Evolutionary conservation across 441 rosid genomes (phyloP).

Genomic region (Daphne laureola): DNA sequence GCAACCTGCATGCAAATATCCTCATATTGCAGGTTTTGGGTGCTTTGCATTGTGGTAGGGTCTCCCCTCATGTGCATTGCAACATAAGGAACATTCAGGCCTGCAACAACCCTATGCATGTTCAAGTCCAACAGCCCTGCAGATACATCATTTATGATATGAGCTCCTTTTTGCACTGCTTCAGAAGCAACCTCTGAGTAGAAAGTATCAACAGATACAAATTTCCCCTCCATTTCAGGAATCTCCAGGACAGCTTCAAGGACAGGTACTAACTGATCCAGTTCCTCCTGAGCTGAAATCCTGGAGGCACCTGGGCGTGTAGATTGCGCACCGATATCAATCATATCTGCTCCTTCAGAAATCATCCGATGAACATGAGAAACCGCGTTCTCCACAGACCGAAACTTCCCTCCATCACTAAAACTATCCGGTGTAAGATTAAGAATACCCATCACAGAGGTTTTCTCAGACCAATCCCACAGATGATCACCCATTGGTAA

Average conservation of each 20-base stretch:
- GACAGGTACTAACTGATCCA: slow-evolving; percentile 65
- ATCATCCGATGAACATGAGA: slow-evolving; percentile 69
- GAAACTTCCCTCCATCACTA: slow-evolving; percentile 83
- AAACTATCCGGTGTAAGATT: slow-evolving; percentile 96
- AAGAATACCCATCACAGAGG: slow-evolving; percentile 82
- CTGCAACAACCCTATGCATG: slow-evolving; percentile 63
- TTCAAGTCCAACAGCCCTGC: slow-evolving; percentile 66
- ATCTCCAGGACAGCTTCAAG: slow-evolving; percentile 55
- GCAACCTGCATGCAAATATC: slow-evolving; percentile 72
- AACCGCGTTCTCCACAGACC: slow-evolving; percentile 54
- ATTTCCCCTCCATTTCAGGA: slow-evolving; percentile 87
- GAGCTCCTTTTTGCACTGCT: slow-evolving; percentile 76
- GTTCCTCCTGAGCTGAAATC: slow-evolving; percentile 62
- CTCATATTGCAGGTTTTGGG: slow-evolving; percentile 50
- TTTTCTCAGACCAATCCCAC: slow-evolving; percentile 76
- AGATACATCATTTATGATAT: slow-evolving; percentile 78
- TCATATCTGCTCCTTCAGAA: slow-evolving; percentile 72
- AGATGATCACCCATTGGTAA: slow-evolving; percentile 57
- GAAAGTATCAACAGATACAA: slow-evolving; percentile 79
- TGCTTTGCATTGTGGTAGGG: slow-evolving; percentile 74
- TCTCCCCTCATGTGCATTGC: slow-evolving; percentile 98
- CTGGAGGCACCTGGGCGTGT: slow-evolving; percentile 74
- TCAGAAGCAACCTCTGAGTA: slow-evolving; percentile 84
- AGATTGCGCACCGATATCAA: slow-evolving; percentile 92
- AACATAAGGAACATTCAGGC: slow-evolving; percentile 62